Evolutionary conservation across 179 eudicot species (phyloP).

Genomic region (Beta macrorhiza): DNA sequence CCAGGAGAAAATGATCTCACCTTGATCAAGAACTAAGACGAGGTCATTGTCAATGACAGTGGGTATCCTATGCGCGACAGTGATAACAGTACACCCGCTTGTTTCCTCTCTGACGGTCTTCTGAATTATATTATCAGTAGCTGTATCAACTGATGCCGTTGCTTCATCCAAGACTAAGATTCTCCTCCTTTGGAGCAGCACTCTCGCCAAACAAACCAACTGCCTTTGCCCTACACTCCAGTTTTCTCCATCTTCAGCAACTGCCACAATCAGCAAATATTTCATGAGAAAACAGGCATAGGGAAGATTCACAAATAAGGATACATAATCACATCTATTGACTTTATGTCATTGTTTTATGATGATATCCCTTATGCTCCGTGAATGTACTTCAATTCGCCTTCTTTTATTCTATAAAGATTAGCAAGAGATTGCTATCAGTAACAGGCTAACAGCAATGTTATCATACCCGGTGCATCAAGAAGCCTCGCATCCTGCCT

Average conservation of each 20-base stretch:
- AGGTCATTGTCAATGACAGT: slow-evolving; percentile 87
- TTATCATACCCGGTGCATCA: slow-evolving; percentile 70
- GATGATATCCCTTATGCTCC: background rate
- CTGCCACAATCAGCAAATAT: slow-evolving; percentile 37
- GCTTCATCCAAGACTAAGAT: slow-evolving; percentile 89
- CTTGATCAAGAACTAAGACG: slow-evolving; percentile 87
- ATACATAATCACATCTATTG: background rate
- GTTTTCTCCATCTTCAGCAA: slow-evolving; percentile 89
- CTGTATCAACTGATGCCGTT: slow-evolving; percentile 88
- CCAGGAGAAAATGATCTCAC: slow-evolving; percentile 28
- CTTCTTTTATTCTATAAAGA: background rate
- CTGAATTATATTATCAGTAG: slow-evolving; percentile 80
- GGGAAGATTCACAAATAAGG: background rate
- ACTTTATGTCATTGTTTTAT: background rate
- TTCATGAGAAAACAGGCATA: background rate
- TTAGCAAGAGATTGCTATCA: background rate
- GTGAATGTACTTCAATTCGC: background rate
- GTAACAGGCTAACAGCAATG: background rate
- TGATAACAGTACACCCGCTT: slow-evolving; percentile 68
- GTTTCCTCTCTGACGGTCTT: slow-evolving; percentile 74
- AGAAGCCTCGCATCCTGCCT: slow-evolving; percentile 66
- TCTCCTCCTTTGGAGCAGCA: slow-evolving; percentile 63
- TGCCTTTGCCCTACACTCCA: slow-evolving; percentile 97
- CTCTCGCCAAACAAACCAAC: slow-evolving; percentile 80
- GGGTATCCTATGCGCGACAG: slow-evolving; percentile 84